Base-by-base conservation (phyloP, 2,329 filamentous ascomycete genomes). In the Hypoxylon sp. region DNA sequence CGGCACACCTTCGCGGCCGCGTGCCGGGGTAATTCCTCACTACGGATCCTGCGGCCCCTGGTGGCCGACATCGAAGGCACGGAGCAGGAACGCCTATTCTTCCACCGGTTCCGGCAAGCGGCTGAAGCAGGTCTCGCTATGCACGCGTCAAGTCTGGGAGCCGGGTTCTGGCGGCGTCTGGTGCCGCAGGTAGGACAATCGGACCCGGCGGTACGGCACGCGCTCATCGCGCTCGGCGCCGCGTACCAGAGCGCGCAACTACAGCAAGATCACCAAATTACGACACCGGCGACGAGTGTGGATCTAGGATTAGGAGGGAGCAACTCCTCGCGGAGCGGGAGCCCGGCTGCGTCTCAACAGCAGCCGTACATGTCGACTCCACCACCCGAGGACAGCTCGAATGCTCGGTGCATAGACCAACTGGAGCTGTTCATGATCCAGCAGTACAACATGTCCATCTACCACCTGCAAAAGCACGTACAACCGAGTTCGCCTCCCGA, bases 401-500 rank as follows among this genome's bases (percentile, higher is more conserved):
- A 53, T 30, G 32, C 19, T 0, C 59, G 48, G 3, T 23, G 51
- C 30, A 69, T 71, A 4, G 73, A 73, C 23, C 70, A 76, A 28
- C 72, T 78, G 2, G 79, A 81, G 51, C 69, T 79, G 5, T 80
- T 81, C 67, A 77, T 76, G 43, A 78, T 82, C 61, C 75, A 79
- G 60, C 79, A 81, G 57, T 81, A 82, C 68, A 79, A 78, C 69
- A 72, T 74, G 9, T 78, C 80, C 19, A 78, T 82, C 56, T 76
- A 76, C 51, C 73, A 75, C 19, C 74, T 80, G 14, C 73, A 75
- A 30, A 63, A 57, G 36, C 74, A 76, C 53, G 73, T 73, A 5
- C 65, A 63, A 4, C 73, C 72, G 3, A 68, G 71, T 2, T 68
- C 65, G 34, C 56, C 64, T 23, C 49, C 64, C 5, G 72, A 73